These are phyloP conservation scores for Castanea mollissima DNA, from an alignment of 306 rosid species.

Conservation along the genomic window DNA sequence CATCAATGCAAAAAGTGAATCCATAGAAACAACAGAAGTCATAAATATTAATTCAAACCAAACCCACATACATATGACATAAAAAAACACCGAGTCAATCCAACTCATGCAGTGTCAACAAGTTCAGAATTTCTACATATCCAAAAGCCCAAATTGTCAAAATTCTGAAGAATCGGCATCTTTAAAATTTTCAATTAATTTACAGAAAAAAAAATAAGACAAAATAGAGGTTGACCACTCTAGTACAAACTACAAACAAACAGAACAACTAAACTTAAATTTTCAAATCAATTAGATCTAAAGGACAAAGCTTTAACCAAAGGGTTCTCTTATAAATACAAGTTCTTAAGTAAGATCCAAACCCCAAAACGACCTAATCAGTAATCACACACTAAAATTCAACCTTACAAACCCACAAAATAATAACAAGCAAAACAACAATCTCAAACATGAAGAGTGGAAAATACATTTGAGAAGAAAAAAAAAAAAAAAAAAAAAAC, in stretches of 20 bases:
- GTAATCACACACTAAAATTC: slow-evolving; percentile 1
- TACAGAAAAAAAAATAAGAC: neutral
- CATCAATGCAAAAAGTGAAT: neutral
- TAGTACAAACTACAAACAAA: slow-evolving; percentile 21
- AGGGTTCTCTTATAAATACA: neutral
- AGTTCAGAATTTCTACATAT: neutral
- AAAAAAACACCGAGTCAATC: neutral
- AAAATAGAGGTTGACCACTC: neutral
- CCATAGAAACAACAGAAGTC: neutral
- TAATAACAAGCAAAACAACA: neutral
- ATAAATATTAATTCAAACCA: neutral
- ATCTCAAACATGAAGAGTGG: neutral
- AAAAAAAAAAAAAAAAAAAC: neutral
- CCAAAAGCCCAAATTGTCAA: slow-evolving; percentile 21
- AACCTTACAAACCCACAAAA: neutral
- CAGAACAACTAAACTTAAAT: slow-evolving; percentile 1
- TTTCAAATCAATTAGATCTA: slow-evolving; percentile 23
- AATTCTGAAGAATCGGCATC: slow-evolving; percentile 3
- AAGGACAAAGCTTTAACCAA: slow-evolving; percentile 14
- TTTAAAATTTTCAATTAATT: neutral
- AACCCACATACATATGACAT: neutral
- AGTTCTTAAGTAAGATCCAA: neutral
- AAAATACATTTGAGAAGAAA: neutral
- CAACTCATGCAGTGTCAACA: neutral
- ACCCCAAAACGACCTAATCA: slow-evolving; percentile 9